phyloP scores from a whole-genome alignment of 116 monocot genomes.

The Posidonia oceanica region DNA sequence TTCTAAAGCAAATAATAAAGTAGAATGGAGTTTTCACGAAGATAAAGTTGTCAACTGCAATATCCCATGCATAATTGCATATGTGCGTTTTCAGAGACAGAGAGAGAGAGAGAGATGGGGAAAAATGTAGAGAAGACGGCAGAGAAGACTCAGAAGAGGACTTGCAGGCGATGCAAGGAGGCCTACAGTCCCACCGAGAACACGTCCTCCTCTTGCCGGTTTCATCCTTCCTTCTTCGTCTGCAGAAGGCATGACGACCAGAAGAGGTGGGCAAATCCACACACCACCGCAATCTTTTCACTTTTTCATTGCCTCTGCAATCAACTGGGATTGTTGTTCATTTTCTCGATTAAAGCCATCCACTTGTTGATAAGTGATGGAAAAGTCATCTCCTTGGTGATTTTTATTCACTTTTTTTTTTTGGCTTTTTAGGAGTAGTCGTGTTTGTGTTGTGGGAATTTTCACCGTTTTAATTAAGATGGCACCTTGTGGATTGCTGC shows the following conservation, averaged over 20 bases:
- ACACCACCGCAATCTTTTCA: neutral
- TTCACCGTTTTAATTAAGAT: too few species aligned
- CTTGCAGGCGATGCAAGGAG: slow-evolving; percentile 47
- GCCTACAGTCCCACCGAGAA: slow-evolving; percentile 26
- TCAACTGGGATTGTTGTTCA: neutral
- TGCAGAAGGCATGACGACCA: slow-evolving; percentile 63
- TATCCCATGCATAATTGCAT: too few species aligned
- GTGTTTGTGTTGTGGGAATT: too few species aligned
- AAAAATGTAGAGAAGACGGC: neutral
- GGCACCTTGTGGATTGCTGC: too few species aligned
- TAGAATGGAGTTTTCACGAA: too few species aligned
- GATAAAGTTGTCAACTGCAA: too few species aligned
- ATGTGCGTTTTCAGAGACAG: too few species aligned
- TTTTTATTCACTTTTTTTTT: too few species aligned
- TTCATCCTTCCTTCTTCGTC: slow-evolving; percentile 73
- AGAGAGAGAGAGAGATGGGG: neutral
- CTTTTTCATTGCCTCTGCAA: neutral
- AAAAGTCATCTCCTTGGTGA: neutral
- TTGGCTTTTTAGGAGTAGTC: too few species aligned
- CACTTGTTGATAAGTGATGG: neutral
- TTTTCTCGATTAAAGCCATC: neutral
- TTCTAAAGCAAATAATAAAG: too few species aligned
- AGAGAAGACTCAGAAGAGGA: slow-evolving; percentile 3
- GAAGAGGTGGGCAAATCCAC: slow-evolving; percentile 7
- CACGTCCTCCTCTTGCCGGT: slow-evolving; percentile 31